Evolutionary conservation across 2,329 filamentous ascomycete species (phyloP).

Genomic region (Neonectria neomacrospora): DNA sequence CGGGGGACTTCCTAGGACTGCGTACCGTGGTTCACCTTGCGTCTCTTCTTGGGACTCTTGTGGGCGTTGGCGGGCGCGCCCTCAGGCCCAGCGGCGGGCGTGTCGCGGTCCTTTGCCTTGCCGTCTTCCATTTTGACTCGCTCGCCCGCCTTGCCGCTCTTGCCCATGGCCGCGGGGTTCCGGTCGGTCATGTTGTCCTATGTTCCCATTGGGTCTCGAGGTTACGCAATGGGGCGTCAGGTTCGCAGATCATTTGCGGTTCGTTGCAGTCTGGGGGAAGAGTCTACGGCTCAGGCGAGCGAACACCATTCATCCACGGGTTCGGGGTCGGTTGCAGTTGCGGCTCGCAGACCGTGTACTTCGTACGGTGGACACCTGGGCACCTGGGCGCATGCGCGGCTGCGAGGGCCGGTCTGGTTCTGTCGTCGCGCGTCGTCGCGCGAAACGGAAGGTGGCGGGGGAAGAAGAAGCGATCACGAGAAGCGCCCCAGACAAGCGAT

Average conservation of each 20-base stretch:
- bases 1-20: slow-evolving; percentile 31
- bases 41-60: slow-evolving; percentile 82
- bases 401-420: background rate
- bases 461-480: background rate
- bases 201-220: slow-evolving; percentile 48
- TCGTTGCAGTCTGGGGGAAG: slow-evolving; percentile 42
- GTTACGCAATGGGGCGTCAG: slow-evolving; percentile 48
- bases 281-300: slow-evolving; percentile 41
- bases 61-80: slow-evolving; percentile 42
- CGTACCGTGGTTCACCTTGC: slow-evolving; percentile 91
- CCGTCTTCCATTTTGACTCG: slow-evolving; percentile 41
- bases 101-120: slow-evolving; percentile 48
- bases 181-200: slow-evolving; percentile 49
- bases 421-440: slow-evolving; percentile 25
- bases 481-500: background rate
- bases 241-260: slow-evolving; percentile 48
- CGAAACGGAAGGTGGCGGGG: slow-evolving; percentile 23
- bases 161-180: slow-evolving; percentile 48
- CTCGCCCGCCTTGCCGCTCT: slow-evolving; percentile 45
- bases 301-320: slow-evolving; percentile 41
- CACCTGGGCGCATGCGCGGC: slow-evolving; percentile 27
- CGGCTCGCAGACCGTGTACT: slow-evolving; percentile 17
- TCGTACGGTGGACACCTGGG: slow-evolving; percentile 1
- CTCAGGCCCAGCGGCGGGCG: slow-evolving; percentile 35
- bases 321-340: slow-evolving; percentile 35